These are phyloP conservation scores for Dioszegia aurantiaca DNA, from an alignment of 768 basidiomycete genomes.

Conservation along the genomic window DNA sequence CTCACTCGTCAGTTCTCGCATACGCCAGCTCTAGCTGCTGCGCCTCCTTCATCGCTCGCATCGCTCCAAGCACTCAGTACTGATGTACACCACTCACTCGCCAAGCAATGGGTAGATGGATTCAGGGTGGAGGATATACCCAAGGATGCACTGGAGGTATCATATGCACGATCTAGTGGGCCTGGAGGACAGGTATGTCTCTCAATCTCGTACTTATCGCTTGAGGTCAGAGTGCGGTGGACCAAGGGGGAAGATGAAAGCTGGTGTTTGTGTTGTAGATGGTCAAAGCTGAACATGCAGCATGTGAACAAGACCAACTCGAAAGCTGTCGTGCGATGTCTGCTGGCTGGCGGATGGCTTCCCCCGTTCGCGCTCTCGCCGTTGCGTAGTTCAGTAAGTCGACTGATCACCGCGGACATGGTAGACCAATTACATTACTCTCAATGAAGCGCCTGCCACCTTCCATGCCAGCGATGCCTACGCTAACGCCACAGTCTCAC, in stretches of 20 bases:
- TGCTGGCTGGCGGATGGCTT: slow-evolving; percentile 33
- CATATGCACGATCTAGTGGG: slow-evolving; percentile 39
- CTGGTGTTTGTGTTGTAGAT: too few relatives aligned
- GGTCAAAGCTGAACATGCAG: slow-evolving; percentile 18
- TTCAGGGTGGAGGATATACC: slow-evolving; percentile 40
- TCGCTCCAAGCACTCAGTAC: slow-evolving; percentile 1
- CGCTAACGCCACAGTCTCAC: slow-evolving; percentile 34
- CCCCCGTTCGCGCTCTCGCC: slow-evolving; percentile 37
- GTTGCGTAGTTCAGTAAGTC: slow-evolving; percentile 38
- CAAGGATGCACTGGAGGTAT: slow-evolving; percentile 29
- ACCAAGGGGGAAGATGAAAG: too few relatives aligned
- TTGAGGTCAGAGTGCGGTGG: too few relatives aligned
- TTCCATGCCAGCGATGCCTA: background rate
- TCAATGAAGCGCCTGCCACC: too few relatives aligned
- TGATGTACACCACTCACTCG: slow-evolving; percentile 26
- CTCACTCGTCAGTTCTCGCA: too few relatives aligned
- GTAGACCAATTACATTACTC: too few relatives aligned
- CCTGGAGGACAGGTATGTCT: slow-evolving; percentile 49
- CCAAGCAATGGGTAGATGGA: slow-evolving; percentile 30
- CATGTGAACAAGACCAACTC: slow-evolving; percentile 53
- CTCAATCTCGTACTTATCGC: too few relatives aligned
- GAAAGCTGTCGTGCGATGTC: slow-evolving; percentile 42
- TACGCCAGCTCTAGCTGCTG: too few relatives aligned
- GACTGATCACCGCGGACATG: background rate
- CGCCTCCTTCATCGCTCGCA: background rate